Base-by-base conservation (phyloP, 176 grass and related monocot genomes). In the Oryza brachyantha region DNA sequence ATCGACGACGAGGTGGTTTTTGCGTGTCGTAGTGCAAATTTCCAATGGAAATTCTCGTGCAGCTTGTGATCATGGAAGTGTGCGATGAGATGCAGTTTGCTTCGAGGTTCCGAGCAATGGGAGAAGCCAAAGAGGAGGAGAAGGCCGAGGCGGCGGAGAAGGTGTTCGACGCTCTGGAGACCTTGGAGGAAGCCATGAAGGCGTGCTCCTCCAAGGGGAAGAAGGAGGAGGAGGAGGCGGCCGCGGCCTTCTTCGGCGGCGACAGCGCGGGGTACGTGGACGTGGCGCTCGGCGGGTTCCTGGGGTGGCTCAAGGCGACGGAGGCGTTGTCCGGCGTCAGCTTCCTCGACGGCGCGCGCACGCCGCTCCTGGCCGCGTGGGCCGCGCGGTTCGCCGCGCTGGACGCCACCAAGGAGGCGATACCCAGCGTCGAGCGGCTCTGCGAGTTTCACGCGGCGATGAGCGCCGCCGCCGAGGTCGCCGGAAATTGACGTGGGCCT, bases 211-310 rank as follows among this genome's bases (percentile, higher is more conserved):
- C 64, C 26, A 26, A 61, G 42, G 77, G 82, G 3, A 81, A 85
- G n/a, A n/a, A n/a, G n/a, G n/a, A n/a, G n/a, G n/a, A n/a, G n/a
- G n/a, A n/a, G n/a, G n/a, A n/a, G n/a, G n/a, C n/a, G n/a, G n/a
- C n/a, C n/a, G n/a, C n/a, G 25, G 26, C 4, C 27, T 89, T 85
- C 82, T 85, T 84, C 37, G 76, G 81, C 7, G 82, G 87, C 38
- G 71, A 81, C 21, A 58, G 29, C 21, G 62, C 70, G 0, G 87
- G 86, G 35, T 89, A 70, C 19, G 11, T 89, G 6, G 82, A 85
- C 67, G 64, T 85, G 13, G 62, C 63, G 7, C 74, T 89, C 38
- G 82, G 82, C 0, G 83, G 17, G 0, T 19, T 63, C 26, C 31
- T 84, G 29, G 50, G 19, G 0, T 66, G 82, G 76, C 24, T 64